These are phyloP conservation scores for Rhododendron vialii DNA, from an alignment of 148 eudicot genomes.

Conservation along the genomic window DNA sequence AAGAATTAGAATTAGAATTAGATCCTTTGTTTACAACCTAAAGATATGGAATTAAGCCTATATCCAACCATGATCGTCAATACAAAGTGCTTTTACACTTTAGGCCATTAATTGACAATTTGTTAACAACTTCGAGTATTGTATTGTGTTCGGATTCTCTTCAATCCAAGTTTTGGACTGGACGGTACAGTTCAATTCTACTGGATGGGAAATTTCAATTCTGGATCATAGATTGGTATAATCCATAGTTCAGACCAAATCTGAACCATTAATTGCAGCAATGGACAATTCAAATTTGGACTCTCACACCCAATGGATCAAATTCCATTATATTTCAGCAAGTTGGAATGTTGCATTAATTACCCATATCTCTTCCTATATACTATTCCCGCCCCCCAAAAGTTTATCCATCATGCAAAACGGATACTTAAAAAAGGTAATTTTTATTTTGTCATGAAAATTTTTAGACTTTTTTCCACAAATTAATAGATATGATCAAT, in stretches of 20 bases:
- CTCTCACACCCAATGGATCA: not conserved
- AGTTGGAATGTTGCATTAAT: not conserved
- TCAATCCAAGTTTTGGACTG: no score
- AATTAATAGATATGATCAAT: no score
- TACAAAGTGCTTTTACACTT: not conserved
- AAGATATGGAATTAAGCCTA: not conserved
- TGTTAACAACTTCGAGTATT: not conserved
- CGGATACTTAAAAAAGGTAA: no score
- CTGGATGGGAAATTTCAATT: not conserved
- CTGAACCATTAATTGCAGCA: no score
- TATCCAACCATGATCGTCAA: not conserved
- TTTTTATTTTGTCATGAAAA: no score
- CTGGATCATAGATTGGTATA: no score
- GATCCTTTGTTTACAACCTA: not conserved
- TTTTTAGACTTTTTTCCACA: not conserved
- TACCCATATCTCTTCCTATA: not conserved
- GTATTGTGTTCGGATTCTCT: not conserved
- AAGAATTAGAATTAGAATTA: slow-evolving; percentile 11
- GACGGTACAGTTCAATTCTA: no score
- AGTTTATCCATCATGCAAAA: not conserved
- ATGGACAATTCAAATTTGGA: not conserved
- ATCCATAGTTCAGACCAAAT: no score
- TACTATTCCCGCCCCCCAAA: not conserved
- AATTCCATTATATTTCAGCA: not conserved
- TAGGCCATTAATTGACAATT: not conserved